Evolutionary conservation across 73 alveolate genomes (phyloP).

Genomic region (Breviolum minutum): DNA sequence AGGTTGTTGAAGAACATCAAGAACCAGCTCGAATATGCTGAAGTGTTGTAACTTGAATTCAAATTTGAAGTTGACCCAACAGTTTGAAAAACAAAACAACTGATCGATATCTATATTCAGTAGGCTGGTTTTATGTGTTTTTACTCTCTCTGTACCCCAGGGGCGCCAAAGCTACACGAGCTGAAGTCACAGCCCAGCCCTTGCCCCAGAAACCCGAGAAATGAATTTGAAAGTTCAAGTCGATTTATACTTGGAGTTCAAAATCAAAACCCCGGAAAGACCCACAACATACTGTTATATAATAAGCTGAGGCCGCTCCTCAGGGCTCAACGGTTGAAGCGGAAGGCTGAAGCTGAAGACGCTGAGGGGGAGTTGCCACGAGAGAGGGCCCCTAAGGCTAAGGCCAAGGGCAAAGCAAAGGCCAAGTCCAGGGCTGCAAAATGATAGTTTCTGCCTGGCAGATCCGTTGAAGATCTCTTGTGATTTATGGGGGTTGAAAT

Average conservation of each 20-base stretch:
- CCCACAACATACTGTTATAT: too few species aligned
- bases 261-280: too few species aligned
- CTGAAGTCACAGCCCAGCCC: not conserved
- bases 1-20: not conserved
- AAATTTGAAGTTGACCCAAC: not conserved
- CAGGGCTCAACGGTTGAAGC: not conserved
- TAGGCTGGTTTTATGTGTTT: not conserved
- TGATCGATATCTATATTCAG: too few species aligned
- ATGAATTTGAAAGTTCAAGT: not conserved
- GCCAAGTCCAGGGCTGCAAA: not conserved
- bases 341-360: not conserved
- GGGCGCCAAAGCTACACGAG: constrained; percentile 18
- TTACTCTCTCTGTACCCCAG: not conserved
- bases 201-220: not conserved
- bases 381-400: not conserved
- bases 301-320: not conserved
- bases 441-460: not conserved
- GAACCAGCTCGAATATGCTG: not conserved
- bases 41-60: not conserved
- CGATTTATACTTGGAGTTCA: not conserved
- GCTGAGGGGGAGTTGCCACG: not conserved
- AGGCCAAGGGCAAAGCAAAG: constrained; percentile 11
- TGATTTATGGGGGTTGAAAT: too few species aligned
- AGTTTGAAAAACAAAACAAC: too few species aligned
- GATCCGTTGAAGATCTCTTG: too few species aligned